phyloP scores from a whole-genome alignment of 306 rosid genomes.

The Adenanthera pavonina region DNA sequence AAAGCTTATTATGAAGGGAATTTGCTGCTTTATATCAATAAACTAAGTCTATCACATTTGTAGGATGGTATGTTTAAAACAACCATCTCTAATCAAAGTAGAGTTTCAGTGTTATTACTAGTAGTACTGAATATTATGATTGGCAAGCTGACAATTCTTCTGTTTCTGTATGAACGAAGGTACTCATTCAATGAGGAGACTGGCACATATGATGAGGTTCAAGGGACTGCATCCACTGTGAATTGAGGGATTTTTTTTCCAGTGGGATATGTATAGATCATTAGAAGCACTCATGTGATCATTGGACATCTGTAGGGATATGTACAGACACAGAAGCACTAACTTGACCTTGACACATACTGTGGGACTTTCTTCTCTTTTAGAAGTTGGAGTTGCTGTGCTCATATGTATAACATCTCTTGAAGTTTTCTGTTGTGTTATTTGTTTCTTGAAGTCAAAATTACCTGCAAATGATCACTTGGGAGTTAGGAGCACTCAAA shows the following conservation, averaged over 20 bases:
- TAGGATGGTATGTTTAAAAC: slow-evolving; percentile 6
- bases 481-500: slow-evolving; percentile 21
- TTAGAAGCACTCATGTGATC: slow-evolving; percentile 27
- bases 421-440: slow-evolving; percentile 4
- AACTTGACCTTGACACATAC: slow-evolving; percentile 8
- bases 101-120: slow-evolving; percentile 26
- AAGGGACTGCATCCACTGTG: slow-evolving; percentile 46
- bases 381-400: not conserved
- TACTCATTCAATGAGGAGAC: slow-evolving; percentile 68
- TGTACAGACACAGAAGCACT: slow-evolving; percentile 40
- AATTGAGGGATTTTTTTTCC: slow-evolving; percentile 41
- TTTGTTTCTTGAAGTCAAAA: not conserved
- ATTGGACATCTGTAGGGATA: slow-evolving; percentile 16
- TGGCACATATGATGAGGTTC: slow-evolving; percentile 61
- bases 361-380: slow-evolving; percentile 13
- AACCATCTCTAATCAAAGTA: not conserved
- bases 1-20: not conserved
- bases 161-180: slow-evolving; percentile 38
- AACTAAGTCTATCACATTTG: not conserved
- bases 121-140: not conserved
- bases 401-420: not conserved
- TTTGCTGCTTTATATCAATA: not conserved
- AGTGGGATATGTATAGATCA: slow-evolving; percentile 25
- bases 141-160: slow-evolving; percentile 26
- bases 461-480: slow-evolving; percentile 8